A percentile compares a stretch with the other conserved stretches of the same genome.
Evolutionary conservation across 1,284 basidiomycete species (phyloP).

Genomic region (Cutaneotrichosporon sp.): DNA sequence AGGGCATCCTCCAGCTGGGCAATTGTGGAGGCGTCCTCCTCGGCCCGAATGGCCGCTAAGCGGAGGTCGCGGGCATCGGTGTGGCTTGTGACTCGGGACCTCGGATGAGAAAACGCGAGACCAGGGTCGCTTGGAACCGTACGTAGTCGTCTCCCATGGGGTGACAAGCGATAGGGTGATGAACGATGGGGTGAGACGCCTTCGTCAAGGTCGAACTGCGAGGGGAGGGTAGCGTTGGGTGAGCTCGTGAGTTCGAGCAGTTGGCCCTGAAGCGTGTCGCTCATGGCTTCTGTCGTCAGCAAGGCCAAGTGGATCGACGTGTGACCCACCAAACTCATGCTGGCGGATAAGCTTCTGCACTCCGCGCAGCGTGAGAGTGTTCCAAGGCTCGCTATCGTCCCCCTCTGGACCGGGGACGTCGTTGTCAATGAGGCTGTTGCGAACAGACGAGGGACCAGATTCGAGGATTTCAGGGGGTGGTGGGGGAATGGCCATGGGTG

Average conservation of each 20-base stretch:
- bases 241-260: constrained; percentile 1
- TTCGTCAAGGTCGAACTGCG: constrained; percentile 2
- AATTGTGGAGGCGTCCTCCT: constrained; percentile 38
- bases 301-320: background rate
- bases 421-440: constrained; percentile 18
- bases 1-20: constrained; percentile 38
- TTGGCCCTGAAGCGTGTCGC: background rate
- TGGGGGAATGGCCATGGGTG: constrained; percentile 4
- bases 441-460: constrained; percentile 25
- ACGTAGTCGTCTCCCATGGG: background rate
- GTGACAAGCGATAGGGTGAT: background rate
- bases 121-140: constrained; percentile 16
- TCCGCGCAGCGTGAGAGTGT: constrained; percentile 24
- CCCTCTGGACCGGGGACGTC: constrained; percentile 11
- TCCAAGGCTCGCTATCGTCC: constrained; percentile 9
- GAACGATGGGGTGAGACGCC: background rate
- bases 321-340: constrained; percentile 21
- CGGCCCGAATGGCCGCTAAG: constrained; percentile 17
- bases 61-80: constrained; percentile 13
- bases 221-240: background rate
- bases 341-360: constrained; percentile 20
- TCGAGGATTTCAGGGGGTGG: constrained; percentile 23
- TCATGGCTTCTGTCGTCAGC: constrained; percentile 13
- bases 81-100: background rate
- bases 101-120: constrained; percentile 2